Evolutionary conservation across 2,329 filamentous ascomycete genomes (phyloP), one percentile per base, ranked within the genome.

Genomic region (Cephalotrichum gorgonifer): DNA sequence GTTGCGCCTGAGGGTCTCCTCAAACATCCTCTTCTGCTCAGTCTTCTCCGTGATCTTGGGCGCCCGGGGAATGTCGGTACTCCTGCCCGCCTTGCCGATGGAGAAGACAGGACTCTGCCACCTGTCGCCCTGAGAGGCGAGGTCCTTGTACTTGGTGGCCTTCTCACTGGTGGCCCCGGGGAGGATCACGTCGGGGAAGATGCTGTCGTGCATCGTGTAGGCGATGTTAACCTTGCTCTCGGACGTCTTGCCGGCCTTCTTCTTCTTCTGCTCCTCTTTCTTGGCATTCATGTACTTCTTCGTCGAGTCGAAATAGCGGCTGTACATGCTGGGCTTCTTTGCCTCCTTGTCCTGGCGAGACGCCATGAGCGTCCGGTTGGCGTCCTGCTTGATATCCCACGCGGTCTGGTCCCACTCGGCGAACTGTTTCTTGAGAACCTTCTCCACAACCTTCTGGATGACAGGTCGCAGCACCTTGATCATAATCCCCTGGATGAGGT

Each of bases 41-140:
- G 26, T 6, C 66, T 79, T 80, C 52, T 69, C 68, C 51, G 68
- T 64, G 12, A 81, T 67, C 50, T 67, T 62, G 23, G 76, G 76
- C 2, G 74, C 69, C n/a, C 60, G 62, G 2, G 90, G 89, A 41
- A 96, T 75, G 59, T 85, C 78, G 23, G 69, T 75, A 39, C 86
- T 88, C 67, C 84, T 82, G 49, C 78, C 73, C 11, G 90, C 89
- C 41, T 71, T 77, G 44, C 93, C 91, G 57, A 97, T 85, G 52
- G 81, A 84, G 73, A 98, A 98, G 60, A 98, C 81, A 9, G 91
- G 88, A 53, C 86, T 94, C 74, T 95, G 85, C 93, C 93, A 98
- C 65, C 82, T 84, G 50, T 95, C 86, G 47, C 93, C 93, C 79
- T 93, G 88, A 56, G 73, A 74, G 8, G 91, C 88, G 51, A 95